Percentiles rank a stretch among this genome's conserved stretches.
phyloP scores from a whole-genome alignment of 2,329 filamentous ascomycete species.

The Alternaria sp. region DNA sequence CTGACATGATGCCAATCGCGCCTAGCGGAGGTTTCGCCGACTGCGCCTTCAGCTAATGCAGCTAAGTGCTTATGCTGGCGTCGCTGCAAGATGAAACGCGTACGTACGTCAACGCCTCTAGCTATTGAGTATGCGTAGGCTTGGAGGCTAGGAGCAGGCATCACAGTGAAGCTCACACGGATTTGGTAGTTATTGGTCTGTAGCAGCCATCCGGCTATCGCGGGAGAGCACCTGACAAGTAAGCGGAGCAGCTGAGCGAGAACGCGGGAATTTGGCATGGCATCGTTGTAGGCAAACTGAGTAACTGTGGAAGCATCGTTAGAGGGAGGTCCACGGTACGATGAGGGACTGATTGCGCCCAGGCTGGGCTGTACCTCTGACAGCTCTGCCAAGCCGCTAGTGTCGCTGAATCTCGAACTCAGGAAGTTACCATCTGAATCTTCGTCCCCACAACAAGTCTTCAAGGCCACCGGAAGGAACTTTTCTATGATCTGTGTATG shows the following conservation, averaged over 20 bases:
- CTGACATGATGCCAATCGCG: not conserved
- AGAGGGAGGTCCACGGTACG: no score
- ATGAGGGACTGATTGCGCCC: no score
- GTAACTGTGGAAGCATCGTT: not conserved
- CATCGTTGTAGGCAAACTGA: not conserved
- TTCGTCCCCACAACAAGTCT: no score
- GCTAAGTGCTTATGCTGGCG: not conserved
- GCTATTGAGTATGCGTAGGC: not conserved
- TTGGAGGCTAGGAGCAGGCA: not conserved
- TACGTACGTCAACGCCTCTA: not conserved
- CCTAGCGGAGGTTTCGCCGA: not conserved
- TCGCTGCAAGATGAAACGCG: not conserved
- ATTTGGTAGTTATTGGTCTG: not conserved
- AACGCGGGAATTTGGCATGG: not conserved
- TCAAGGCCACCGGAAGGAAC: no score
- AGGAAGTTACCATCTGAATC: no score
- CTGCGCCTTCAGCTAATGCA: not conserved
- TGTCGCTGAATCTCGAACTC: no score
- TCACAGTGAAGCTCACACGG: not conserved
- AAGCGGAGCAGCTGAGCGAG: not conserved
- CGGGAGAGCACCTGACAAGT: rapidly evolving
- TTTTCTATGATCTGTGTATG: no score
- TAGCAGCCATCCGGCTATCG: not conserved
- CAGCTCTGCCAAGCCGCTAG: no score
- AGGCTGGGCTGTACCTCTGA: no score